Base-by-base conservation (phyloP, 768 basidiomycete species). In the Strobilomyces dryophilus region DNA sequence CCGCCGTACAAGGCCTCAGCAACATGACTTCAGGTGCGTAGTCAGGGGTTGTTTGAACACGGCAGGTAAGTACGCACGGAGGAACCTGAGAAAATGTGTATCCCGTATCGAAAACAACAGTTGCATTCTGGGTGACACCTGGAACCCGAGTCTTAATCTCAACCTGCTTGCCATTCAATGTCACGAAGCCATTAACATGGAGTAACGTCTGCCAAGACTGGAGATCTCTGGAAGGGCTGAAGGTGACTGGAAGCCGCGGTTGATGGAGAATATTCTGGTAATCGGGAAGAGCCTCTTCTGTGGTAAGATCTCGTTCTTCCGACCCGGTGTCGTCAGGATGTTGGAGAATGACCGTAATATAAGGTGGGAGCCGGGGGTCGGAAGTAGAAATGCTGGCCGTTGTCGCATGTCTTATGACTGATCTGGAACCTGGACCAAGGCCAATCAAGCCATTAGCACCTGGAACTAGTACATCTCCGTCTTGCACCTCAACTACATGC, bases 121-220 rank as follows among this genome's bases (percentile, higher is more conserved):
- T 84, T 8, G 80, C 70, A 57, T 81, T 81, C 15, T 70, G 69
- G 11, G 67, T 68, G 41, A 68, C 66, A 29, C 74, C 68, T 10
- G 69, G 60, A 14, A 87, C 84, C 27, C 64, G 68, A 0, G 81
- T 79, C 5, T 58, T 63, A 42, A 82, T 60, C 20, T 70, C 59
- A 41, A 85, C 78, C 15, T 69, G 53, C 27, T 79, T 62, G 8
- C 83, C 83, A 51, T 84, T 76, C 0, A 84, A 83, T 1, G 82
- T 85, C 20, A 83, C 76, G 49, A 89, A 70, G 2, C 82, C 83
- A 55, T 85, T 70, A 11, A 73, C 66, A 58, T 89, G 87, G 7
- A 87, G 74, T 24, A 84, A 67, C 0, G 81, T 71, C 57, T 83
- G 81, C 74, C 85, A 87, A 58, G 88, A 84, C 63, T 87, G 86